phyloP scores from a whole-genome alignment of 371 early-diverging fungal species.

The Mortierella polycephala region DNA sequence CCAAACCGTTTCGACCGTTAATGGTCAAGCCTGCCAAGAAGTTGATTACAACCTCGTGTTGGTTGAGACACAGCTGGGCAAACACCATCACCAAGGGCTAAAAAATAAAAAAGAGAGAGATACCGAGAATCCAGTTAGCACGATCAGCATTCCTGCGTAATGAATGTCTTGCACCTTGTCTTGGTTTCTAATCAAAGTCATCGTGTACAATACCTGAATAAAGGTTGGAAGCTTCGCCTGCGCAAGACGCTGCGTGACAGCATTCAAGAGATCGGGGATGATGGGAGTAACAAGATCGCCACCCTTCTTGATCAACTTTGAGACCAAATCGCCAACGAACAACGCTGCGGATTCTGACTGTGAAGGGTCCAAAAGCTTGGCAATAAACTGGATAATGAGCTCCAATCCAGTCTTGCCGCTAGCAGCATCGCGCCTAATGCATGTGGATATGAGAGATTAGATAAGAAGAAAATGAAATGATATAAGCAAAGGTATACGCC shows the following conservation, averaged over 20 bases:
- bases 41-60: slow-evolving; percentile 75
- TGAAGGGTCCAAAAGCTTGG: slow-evolving; percentile 77
- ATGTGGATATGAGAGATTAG: not conserved
- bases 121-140: not conserved
- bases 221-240: slow-evolving; percentile 80
- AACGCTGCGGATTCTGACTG: slow-evolving; percentile 82
- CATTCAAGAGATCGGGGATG: slow-evolving; percentile 82
- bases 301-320: slow-evolving; percentile 85
- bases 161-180: not conserved
- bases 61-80: slow-evolving; percentile 81
- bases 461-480: no score
- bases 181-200: not conserved
- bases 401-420: slow-evolving; percentile 81
- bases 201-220: slow-evolving; percentile 65
- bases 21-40: slow-evolving; percentile 69
- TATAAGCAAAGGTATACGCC: not conserved
- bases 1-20: slow-evolving; percentile 69
- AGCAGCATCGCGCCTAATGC: slow-evolving; percentile 62
- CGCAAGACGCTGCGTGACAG: slow-evolving; percentile 75
- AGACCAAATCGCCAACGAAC: slow-evolving; percentile 91
- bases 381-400: slow-evolving; percentile 82
- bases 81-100: slow-evolving; percentile 89
- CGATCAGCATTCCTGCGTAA: not conserved
- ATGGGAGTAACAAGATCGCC: slow-evolving; percentile 74
- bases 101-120: not conserved